These are phyloP conservation scores for Xylaria telfairii DNA, from an alignment of 495 filamentous ascomycete species.

Conservation along the genomic window DNA sequence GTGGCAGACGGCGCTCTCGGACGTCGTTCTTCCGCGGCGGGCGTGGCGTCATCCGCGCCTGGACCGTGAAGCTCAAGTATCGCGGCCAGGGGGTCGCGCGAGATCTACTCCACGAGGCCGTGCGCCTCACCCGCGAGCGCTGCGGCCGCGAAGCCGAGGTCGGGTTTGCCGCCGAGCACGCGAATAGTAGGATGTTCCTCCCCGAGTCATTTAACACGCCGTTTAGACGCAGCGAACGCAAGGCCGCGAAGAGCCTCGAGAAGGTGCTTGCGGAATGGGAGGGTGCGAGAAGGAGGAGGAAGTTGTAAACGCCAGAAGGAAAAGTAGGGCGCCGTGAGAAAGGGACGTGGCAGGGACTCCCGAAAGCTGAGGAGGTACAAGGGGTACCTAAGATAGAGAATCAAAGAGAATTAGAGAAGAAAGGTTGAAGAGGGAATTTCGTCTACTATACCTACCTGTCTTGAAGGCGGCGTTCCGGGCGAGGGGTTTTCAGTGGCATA, in stretches of 20 bases:
- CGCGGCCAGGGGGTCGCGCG: slow-evolving; percentile 70
- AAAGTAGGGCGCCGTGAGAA: neutral
- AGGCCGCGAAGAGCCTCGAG: slow-evolving; percentile 58
- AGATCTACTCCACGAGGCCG: slow-evolving; percentile 70
- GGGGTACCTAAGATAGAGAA: too few relatives aligned
- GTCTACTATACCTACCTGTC: neutral
- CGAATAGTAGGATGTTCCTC: slow-evolving; percentile 66
- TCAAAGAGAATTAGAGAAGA: neutral
- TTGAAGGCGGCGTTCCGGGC: slow-evolving; percentile 7
- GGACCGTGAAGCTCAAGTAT: slow-evolving; percentile 74
- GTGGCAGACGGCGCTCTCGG: slow-evolving; percentile 33
- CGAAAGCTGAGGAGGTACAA: neutral
- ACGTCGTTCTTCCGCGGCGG: slow-evolving; percentile 47
- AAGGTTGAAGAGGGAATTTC: neutral
- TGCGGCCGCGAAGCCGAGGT: slow-evolving; percentile 63
- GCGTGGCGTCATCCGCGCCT: slow-evolving; percentile 68
- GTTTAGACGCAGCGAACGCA: slow-evolving; percentile 63
- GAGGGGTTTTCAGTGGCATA: neutral
- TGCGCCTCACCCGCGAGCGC: slow-evolving; percentile 61
- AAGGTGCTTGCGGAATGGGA: slow-evolving; percentile 52
- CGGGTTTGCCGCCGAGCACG: slow-evolving; percentile 72
- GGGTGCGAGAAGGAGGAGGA: slow-evolving; percentile 44
- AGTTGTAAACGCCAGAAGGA: slow-evolving; percentile 4
- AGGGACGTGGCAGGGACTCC: too few relatives aligned
- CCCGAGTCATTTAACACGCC: slow-evolving; percentile 63